Evolutionary conservation across 345 rosid species (phyloP), one percentile per base, ranked within the genome.

Genomic region (Sisymbrium altissimum): DNA sequence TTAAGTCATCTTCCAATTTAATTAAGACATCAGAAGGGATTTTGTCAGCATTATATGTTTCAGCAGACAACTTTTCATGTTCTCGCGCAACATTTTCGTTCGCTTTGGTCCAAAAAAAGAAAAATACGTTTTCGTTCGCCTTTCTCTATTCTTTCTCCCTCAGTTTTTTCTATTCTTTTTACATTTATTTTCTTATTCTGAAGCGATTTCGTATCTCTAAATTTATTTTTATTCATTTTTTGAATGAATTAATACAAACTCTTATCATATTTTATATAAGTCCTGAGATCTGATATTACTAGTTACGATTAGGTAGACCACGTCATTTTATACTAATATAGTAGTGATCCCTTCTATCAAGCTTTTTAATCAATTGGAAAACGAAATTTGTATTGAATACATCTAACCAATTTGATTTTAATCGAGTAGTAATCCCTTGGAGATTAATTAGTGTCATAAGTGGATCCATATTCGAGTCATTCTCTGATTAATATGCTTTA

Each of bases 1-100:
- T 55, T 63, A 55, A 70, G 75, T 64, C 80, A 76, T 76, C 80
- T 68, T 70, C 70, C 58, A 68, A 33, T 53, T 68, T 43, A 68
- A 62, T 62, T 33, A 76, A 50, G 48, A 68, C 21, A 49, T 23
- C 61, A 38, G 48, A 45, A 25, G 58, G 60, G n/a, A 2, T 21
- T 70, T 68, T 68, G 74, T 68, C 80, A 70, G 71, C 75, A 76
- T 56, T 76, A 70, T 54, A 25, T 45, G 75, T 54, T 11, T 76
- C 63, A 76, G 80, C 75, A 76, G 80, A 76, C 80, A 76, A 63
- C 75, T 38, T 76, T 76, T 70, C 75, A 45, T 63, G 60, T 70
- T 76, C 80, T 76, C 75, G 71, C 75, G 71, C 71, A 70, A 76
- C 66, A 70, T 55, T 55, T 45, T 64, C 21, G 63, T 55, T 54